These are phyloP conservation scores for Penicillium sumatraense DNA, from an alignment of 2,329 filamentous ascomycete species.

Conservation along the genomic window DNA sequence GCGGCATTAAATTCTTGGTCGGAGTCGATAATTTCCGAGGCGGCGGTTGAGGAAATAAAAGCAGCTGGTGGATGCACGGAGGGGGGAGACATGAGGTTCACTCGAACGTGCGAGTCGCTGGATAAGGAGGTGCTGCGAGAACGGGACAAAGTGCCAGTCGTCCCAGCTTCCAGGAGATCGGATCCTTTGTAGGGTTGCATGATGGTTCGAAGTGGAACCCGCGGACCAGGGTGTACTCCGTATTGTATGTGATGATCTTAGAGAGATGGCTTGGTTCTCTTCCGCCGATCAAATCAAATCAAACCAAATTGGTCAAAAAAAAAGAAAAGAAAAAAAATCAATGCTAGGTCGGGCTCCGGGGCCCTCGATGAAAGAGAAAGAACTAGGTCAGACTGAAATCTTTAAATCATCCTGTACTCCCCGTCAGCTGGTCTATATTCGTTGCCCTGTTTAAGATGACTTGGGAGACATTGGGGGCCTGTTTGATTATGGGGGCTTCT, in stretches of 20 bases:
- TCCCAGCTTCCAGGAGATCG: slow-evolving; percentile 36
- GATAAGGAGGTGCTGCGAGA: slow-evolving; percentile 47
- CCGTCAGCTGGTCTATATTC: slow-evolving; percentile 21
- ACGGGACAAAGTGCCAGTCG: slow-evolving; percentile 28
- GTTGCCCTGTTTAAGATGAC: slow-evolving; percentile 8
- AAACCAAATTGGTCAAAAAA: not conserved
- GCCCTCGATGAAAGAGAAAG: slow-evolving; percentile 17
- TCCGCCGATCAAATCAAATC: too few species aligned
- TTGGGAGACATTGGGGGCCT: too few species aligned
- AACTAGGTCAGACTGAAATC: slow-evolving; percentile 25
- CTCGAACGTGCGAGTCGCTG: slow-evolving; percentile 40
- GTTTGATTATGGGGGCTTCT: too few species aligned
- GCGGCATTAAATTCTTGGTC: slow-evolving; percentile 78
- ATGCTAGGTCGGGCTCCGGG: slow-evolving; percentile 1
- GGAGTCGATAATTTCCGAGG: slow-evolving; percentile 88
- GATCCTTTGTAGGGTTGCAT: slow-evolving; percentile 38
- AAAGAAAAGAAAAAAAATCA: not conserved
- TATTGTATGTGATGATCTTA: too few species aligned
- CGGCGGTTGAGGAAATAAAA: slow-evolving; percentile 86
- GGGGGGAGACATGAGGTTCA: slow-evolving; percentile 66
- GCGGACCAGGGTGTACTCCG: slow-evolving; percentile 15
- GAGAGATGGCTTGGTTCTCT: too few species aligned
- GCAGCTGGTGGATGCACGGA: slow-evolving; percentile 75
- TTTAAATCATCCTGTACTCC: slow-evolving; percentile 32
- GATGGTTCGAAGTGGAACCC: slow-evolving; percentile 13